Evolutionary conservation across 345 rosid genomes (phyloP).

Genomic region (Pistacia vera): DNA sequence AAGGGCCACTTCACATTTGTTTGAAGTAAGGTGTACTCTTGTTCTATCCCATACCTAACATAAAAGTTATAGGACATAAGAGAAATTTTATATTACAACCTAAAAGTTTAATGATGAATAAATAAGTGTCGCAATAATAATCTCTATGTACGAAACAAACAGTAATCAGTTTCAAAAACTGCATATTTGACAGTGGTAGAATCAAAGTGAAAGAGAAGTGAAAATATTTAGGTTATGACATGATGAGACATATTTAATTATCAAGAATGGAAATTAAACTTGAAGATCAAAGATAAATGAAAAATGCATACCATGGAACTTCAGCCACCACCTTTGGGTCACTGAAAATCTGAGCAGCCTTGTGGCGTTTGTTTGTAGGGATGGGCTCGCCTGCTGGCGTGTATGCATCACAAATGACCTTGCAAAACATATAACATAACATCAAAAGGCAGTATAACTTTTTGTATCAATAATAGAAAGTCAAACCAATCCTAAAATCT

Average conservation of each 20-base stretch:
- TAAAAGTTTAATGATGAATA: neutral
- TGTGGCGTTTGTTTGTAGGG: slow-evolving; percentile 94
- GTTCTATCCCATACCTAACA: slow-evolving; percentile 91
- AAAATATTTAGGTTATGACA: neutral
- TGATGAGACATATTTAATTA: neutral
- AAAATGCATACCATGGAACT: slow-evolving; percentile 71
- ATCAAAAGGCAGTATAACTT: slow-evolving; percentile 6
- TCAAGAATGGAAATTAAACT: slow-evolving; percentile 11
- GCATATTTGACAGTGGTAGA: no score
- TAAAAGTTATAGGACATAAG: slow-evolving; percentile 5
- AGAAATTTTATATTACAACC: neutral
- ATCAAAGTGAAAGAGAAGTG: neutral
- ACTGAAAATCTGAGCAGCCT: slow-evolving; percentile 81
- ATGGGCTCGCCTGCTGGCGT: slow-evolving; percentile 98
- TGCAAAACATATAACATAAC: slow-evolving; percentile 13
- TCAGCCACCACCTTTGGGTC: slow-evolving; percentile 65
- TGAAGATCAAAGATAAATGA: neutral
- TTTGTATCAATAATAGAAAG: neutral
- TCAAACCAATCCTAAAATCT: neutral
- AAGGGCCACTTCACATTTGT: slow-evolving; percentile 90
- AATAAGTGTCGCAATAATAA: slow-evolving; percentile 1
- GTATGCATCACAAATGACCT: slow-evolving; percentile 92
- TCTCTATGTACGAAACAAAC: neutral
- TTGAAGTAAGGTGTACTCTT: slow-evolving; percentile 96
- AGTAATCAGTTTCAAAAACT: no score